Evolutionary conservation across 495 filamentous ascomycete species (phyloP), one percentile per base, ranked within the genome.

Genomic region (Chlorociboria aeruginascens): DNA sequence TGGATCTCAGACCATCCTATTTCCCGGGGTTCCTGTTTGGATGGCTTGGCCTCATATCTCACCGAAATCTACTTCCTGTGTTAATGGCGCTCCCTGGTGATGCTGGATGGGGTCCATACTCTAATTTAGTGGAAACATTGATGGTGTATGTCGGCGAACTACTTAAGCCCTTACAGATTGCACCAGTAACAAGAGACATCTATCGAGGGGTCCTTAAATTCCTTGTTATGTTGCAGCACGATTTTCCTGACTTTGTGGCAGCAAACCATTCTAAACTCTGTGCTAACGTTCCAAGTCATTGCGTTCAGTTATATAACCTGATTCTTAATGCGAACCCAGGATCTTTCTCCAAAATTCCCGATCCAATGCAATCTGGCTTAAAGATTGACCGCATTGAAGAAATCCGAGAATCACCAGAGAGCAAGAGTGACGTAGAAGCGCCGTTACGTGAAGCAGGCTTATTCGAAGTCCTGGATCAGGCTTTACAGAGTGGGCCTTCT

Each of bases 221-320:
- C 46, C 64, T 97, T 50, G 67, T 92, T 14, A 74, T 96, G 32
- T 69, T 99, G 40, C 83, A 93, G 48, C 92, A 97, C 53, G 92
- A 99, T 61, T 96, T 86, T 64, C 86, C 89, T 0, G 89, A 94
- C 46, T 97, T 95, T 62, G 71, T 97, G 36, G 82, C 83, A 28
- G 85, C 90, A 54, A 85, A 92, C 60, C 85, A 94, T 54, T 81
- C 83, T 52, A 78, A 81, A 48, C 77, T 99, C 38, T 89, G 85
- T 72, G 83, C 87, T 60, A 78, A 78, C 54, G 85, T 97, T 43
- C 88, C 93, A 1, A 72, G 76, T 17, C 85, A 93, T 56, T 90
- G 84, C 58, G 79, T 81, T 25, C 92, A 99, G 62, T 74, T 97
- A 47, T 81, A 85, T 53, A 97, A 95, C 62, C 69, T 96, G 32